A percentile compares a stretch with the other conserved stretches of the same genome.
phyloP scores from a whole-genome alignment of 2,329 filamentous ascomycete species.

The Fusarium sublunatum region DNA sequence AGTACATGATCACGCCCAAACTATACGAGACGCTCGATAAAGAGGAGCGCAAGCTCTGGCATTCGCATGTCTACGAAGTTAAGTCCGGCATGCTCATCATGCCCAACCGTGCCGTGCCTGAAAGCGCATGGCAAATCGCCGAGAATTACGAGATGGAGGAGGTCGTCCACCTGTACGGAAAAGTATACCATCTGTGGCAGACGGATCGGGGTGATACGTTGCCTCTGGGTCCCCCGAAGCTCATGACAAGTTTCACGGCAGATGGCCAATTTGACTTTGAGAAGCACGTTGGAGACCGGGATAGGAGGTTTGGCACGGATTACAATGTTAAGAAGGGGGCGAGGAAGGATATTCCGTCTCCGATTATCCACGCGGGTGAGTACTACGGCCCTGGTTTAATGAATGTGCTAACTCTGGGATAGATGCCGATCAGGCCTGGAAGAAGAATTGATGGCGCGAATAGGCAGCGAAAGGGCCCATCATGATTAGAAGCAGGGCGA shows the following conservation, averaged over 20 bases:
- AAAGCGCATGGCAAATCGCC: conserved; percentile 75
- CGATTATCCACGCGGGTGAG: conserved; percentile 57
- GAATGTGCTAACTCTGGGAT: conserved; percentile 8
- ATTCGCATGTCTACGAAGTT: conserved; percentile 79
- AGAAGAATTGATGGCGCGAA: conserved; percentile 13
- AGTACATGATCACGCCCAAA: conserved; percentile 84
- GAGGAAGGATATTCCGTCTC: conserved; percentile 56
- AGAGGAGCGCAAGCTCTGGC: conserved; percentile 81
- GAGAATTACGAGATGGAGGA: conserved; percentile 86
- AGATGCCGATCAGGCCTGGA: conserved; percentile 45
- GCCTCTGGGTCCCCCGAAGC: conserved; percentile 63
- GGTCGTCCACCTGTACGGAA: conserved; percentile 80
- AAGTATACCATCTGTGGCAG: conserved; percentile 90
- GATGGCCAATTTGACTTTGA: conserved; percentile 63
- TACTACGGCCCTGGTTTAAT: background rate
- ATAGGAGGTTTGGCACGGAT: conserved; percentile 59
- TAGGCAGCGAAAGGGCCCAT: accelerated
- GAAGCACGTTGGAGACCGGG: conserved; percentile 57
- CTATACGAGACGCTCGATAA: conserved; percentile 73
- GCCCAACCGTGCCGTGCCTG: conserved; percentile 70
- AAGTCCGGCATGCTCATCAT: conserved; percentile 85
- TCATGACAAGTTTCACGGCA: conserved; percentile 66
- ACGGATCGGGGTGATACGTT: conserved; percentile 75
- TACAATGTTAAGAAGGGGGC: conserved; percentile 58
- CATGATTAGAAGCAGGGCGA: background rate